Evolutionary conservation across 805 yeast genomes (phyloP).

Genomic region (Clavispora phyllophila): DNA sequence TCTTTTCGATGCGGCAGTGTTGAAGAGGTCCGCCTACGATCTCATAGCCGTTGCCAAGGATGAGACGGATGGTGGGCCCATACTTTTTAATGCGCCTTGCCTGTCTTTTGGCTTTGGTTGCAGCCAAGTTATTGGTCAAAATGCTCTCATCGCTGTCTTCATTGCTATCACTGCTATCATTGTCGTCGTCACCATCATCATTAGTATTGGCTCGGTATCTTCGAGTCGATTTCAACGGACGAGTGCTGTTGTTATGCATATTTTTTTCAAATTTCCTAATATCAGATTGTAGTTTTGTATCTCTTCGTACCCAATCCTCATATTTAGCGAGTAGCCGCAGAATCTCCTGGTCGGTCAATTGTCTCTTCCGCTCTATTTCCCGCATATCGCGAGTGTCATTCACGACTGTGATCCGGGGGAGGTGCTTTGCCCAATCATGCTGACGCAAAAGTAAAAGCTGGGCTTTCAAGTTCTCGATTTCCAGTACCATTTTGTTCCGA

Average conservation of each 20-base stretch:
- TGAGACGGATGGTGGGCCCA: slow-evolving; percentile 8
- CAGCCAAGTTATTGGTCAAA: slow-evolving; percentile 11
- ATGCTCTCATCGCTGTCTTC: slow-evolving; percentile 9
- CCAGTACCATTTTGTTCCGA: slow-evolving; percentile 46
- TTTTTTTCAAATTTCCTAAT: slow-evolving; percentile 14
- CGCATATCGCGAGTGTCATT: slow-evolving; percentile 41
- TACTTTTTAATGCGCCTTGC: slow-evolving; percentile 10
- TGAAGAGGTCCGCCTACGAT: slow-evolving; percentile 3
- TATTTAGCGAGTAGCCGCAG: slow-evolving; percentile 32
- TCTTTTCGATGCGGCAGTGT: slow-evolving; percentile 3
- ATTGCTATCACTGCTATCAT: not conserved
- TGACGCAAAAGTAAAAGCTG: slow-evolving; percentile 35
- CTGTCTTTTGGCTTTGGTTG: slow-evolving; percentile 13
- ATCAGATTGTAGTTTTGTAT: slow-evolving; percentile 21
- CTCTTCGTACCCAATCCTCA: slow-evolving; percentile 34
- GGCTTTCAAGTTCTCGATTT: slow-evolving; percentile 50
- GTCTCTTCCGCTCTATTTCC: slow-evolving; percentile 50
- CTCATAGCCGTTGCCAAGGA: slow-evolving; percentile 13
- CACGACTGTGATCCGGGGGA: slow-evolving; percentile 47
- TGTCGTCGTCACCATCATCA: slow-evolving; percentile 17
- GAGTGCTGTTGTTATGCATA: not conserved
- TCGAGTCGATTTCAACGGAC: not conserved
- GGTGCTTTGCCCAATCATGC: slow-evolving; percentile 43
- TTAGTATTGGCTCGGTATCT: not conserved
- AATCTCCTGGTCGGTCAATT: slow-evolving; percentile 47